Conservation (phyloP, 805 yeast genomes). For the Candida tammaniensis region DNA sequence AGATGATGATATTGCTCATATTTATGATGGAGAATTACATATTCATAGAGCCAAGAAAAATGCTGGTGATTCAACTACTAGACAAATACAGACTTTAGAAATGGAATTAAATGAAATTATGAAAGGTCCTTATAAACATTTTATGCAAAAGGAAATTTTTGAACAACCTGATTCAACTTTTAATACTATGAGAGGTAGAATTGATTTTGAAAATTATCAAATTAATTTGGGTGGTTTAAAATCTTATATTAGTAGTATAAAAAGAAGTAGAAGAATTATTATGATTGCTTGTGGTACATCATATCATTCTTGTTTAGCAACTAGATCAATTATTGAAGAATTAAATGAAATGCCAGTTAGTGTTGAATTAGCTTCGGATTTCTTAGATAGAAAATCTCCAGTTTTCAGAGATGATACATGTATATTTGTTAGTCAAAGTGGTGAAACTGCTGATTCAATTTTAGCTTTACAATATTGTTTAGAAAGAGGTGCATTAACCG, state of each 20-base stretch:
- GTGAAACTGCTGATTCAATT: conserved; percentile 98
- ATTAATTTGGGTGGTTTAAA: conserved; percentile 90
- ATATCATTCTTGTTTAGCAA: conserved; percentile 96
- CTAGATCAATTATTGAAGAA: conserved; percentile 94
- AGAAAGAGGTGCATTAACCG: conserved; percentile 95
- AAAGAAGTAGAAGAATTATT: conserved; percentile 91
- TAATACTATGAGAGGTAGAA: conserved; percentile 99
- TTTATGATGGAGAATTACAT: conserved; percentile 96
- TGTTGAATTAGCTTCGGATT: conserved; percentile 92
- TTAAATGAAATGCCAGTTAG: conserved; percentile 91
- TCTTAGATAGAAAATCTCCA: conserved; percentile 92
- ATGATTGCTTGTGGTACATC: conserved; percentile 99
- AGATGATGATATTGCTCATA: conserved; percentile 98
- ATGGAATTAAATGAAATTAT: conserved; percentile 96
- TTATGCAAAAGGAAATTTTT: conserved; percentile 97
- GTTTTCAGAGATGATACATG: conserved; percentile 98
- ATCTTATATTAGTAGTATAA: conserved; percentile 77
- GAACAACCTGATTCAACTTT: conserved; percentile 98
- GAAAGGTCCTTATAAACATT: conserved; percentile 95
- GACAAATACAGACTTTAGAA: conserved; percentile 95
- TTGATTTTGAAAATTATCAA: conserved; percentile 77
- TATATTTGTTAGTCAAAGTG: conserved; percentile 96
- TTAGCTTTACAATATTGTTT: conserved; percentile 91
- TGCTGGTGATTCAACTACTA: conserved; percentile 85
- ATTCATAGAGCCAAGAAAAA: conserved; percentile 89